Evolutionary conservation across 139 green algal species (phyloP).

Genomic region (Micractinium conductrix): DNA sequence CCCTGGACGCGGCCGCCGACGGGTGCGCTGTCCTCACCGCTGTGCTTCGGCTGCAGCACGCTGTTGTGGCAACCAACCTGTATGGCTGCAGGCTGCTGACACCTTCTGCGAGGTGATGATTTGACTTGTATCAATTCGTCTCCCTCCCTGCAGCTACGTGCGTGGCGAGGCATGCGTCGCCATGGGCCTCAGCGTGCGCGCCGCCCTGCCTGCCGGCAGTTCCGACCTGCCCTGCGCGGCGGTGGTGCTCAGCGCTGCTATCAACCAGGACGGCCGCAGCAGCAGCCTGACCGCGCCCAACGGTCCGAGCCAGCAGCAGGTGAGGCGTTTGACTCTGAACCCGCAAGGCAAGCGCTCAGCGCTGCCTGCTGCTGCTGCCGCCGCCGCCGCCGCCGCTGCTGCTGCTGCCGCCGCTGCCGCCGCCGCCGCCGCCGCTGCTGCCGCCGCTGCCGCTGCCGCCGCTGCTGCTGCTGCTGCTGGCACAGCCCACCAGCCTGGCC

Average conservation of each 20-base stretch:
- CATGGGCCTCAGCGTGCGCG: constrained; percentile 30
- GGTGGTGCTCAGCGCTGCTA: constrained; percentile 59
- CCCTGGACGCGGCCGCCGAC: constrained; percentile 43
- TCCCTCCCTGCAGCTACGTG: constrained; percentile 65
- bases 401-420: too few species aligned
- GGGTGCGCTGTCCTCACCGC: constrained; percentile 38
- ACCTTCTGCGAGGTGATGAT: not conserved
- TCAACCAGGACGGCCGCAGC: constrained; percentile 93
- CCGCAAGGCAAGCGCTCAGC: too few species aligned
- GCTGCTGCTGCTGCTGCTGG: too few species aligned
- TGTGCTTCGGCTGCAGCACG: not conserved
- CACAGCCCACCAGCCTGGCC: too few species aligned
- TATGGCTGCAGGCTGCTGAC: not conserved
- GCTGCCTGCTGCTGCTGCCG: too few species aligned
- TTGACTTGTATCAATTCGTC: not conserved
- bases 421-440: too few species aligned
- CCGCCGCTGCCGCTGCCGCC: too few species aligned
- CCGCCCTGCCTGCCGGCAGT: not conserved
- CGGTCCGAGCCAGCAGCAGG: constrained; percentile 84
- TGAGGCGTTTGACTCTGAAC: constrained; percentile 15
- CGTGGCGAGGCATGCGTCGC: constrained; percentile 73
- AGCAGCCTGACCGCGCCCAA: constrained; percentile 89
- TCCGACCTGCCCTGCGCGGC: constrained; percentile 20
- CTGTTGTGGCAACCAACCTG: not conserved
- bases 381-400: too few species aligned